Evolutionary conservation across 2,329 filamentous ascomycete genomes (phyloP), one percentile per base, ranked within the genome.

Genomic region (Ceratocystis smalleyi): DNA sequence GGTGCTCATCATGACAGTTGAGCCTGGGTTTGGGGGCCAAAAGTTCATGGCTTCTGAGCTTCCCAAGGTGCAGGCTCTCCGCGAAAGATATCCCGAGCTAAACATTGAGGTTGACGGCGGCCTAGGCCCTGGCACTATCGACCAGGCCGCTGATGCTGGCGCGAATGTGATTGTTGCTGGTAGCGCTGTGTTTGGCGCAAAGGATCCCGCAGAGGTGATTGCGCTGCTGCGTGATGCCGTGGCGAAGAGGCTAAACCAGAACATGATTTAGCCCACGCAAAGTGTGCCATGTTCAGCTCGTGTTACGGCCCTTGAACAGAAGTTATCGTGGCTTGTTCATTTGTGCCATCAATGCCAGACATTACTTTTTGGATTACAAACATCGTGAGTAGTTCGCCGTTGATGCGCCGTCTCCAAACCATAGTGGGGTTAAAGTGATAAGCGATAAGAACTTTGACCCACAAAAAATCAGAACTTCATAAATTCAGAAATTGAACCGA

Each of bases 41-140:
- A 96, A 96, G 73, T 99, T 99, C 80, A 97, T 97, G 91, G 85
- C 90, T 12, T 89, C 89, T 5, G 90, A 96, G 77, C 83, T 99
- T 69, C 91, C 92, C 72, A 99, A 99, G 78, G 94, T 99, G 27
- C 77, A 87, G 69, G 90, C 86, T 47, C 79, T 99, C 69, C 84
- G 94, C 67, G 78, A 86, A 72, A 84, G 83, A 71, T 99, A 97
- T 73, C 92, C 94, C 1, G 82, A 96, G 5, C 77, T 99, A 67
- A 94, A 96, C 77, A 99, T 99, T 71, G 94, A 99, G 76, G 92
- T 99, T 49, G 94, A 99, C 73, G 94, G 94, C 63, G 94, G 94
- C 2, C 75, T 99, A 55, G 91, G 90, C 1, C 85, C 90, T 63
- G 83, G 84, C 68, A 99, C 94, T 0, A 94, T 99, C 69, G 91